Evolutionary conservation across 352 stramenopile species (phyloP), one percentile per base, ranked within the genome.

Genomic region (Phytophthora pluvialis): DNA sequence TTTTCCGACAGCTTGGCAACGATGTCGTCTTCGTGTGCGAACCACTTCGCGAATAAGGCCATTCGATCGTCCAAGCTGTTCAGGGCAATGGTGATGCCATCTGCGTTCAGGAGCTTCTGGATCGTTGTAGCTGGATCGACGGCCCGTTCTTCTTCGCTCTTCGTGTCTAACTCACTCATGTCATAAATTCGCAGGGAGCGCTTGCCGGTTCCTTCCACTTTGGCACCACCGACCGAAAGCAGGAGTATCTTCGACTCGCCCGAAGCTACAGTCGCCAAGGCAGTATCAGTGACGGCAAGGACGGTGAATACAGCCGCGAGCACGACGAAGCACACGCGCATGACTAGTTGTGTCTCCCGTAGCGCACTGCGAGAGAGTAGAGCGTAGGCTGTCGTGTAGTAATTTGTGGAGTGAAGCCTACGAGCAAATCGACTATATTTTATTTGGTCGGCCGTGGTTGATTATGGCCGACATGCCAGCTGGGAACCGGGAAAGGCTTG

Each of bases 41-140:
- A 39, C 59, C 59, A 67, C 43, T 21, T 36, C 1, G 9, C 8
- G 18, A 67, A 60, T 26, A 67, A 43, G 1, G 43, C 12, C 36
- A 33, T 18, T 45, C 39, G 21, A 0, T 36, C 36, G 40, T 57
- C 42, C 3, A 36, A 1, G 28, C 52, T 31, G 1, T 4, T 16
- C 15, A 66, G 46, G 1, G 31, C 48, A n/a, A 5, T n/a, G 9
- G 35, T n/a, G 16, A 66, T 56, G 21, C 60, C 57, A 12, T 45
- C 35, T 4, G 40, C 18, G 3, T 29, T 18, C n/a, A 60, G 15
- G 16, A 40, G 35, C 35, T 40, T 40, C 35, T 40, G 10, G 11
- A 40, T 40, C 4, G 3, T 3, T n/a, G 35, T 2, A 21, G 21
- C 35, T 40, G 35, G 13, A n/a, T 40, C 35, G 8, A 40, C 12